Conservation (phyloP, 139 green algal genomes). For the Coelastrella sp. region DNA sequence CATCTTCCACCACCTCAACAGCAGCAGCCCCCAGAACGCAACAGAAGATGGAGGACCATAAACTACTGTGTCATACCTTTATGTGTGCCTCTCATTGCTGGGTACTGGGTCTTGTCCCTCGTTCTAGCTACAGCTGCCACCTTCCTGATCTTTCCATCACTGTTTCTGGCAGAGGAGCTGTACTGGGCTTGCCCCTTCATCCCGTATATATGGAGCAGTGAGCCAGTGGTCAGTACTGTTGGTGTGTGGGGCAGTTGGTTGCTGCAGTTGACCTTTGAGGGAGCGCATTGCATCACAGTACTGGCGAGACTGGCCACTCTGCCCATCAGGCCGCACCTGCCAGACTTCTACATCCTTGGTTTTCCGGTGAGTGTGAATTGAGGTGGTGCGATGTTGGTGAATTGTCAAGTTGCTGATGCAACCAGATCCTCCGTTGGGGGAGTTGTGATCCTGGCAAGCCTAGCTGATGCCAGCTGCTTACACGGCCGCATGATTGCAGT, state of each 20-base stretch:
- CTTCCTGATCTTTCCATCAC: slow-evolving; percentile 53
- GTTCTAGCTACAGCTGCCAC: slow-evolving; percentile 44
- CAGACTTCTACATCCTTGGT: slow-evolving; percentile 84
- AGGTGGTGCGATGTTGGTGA: neutral
- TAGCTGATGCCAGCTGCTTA: no score
- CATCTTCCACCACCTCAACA: neutral
- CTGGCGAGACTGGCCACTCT: slow-evolving; percentile 74
- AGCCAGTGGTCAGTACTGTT: neutral
- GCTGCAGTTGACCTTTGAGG: slow-evolving; percentile 73
- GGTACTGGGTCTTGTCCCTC: slow-evolving; percentile 44
- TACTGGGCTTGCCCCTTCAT: slow-evolving; percentile 84
- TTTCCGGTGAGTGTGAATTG: slow-evolving; percentile 71
- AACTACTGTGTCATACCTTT: slow-evolving; percentile 39
- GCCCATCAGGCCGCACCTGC: slow-evolving; percentile 74
- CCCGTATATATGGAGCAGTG: slow-evolving; percentile 59
- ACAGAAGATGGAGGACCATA: neutral
- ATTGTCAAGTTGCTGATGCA: neutral
- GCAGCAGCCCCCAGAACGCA: neutral
- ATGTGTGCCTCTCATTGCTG: neutral
- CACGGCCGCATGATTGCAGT: no score
- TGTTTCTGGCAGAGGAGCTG: slow-evolving; percentile 57
- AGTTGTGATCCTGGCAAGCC: no score
- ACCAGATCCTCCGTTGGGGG: no score
- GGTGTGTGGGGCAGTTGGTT: slow-evolving; percentile 13
- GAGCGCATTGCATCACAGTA: slow-evolving; percentile 75